Evolutionary conservation across 306 rosid genomes (phyloP), one percentile per base, ranked within the genome.

Genomic region (Oxytropis ochrocephala): DNA sequence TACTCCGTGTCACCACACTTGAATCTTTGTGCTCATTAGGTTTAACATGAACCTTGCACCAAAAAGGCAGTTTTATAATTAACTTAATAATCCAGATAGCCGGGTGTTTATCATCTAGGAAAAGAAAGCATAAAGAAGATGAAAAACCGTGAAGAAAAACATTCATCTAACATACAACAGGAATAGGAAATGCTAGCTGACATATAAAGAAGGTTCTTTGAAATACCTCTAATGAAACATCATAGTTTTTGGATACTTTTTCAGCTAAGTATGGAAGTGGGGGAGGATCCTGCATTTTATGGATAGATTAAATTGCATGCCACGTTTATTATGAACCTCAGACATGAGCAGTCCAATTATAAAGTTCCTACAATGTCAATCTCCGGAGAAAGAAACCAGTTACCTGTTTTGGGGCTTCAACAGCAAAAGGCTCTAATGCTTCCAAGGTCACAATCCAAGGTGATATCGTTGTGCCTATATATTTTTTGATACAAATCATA

Each of bases 381-480:
- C 24, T 57, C 38, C 27, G 63, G 64, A 60, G 11, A 36, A 43
- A 48, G 65, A 74, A 57, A 76, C 60, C 56, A 43, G 10, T 16
- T 60, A 94, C 98, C 98, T 94, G 98, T 64, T 78, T 86, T 24
- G 92, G 98, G 59, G 95, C 92, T 72, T 82, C 95, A 52, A 80
- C 71, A 17, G 84, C 63, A 79, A 94, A 90, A 81, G 98, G 95
- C 62, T 90, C 96, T 49, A 94, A 79, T 75, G 98, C 98, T 30
- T 94, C 98, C 10, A 94, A 74, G 51, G 97, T 88, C 75, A 94
- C 98, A 79, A 94, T 85, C 97, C 98, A 94, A 44, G 98, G 98
- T 13, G 98, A 94, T 81, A 94, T 56, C 16, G 98, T 85, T 38
- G 98, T 93, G 27, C 97, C 98, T 93, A 74, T 18, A 76, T 18